Conservation (phyloP, 2,329 filamentous ascomycete species). For the Escovopsis weberi region DNA sequence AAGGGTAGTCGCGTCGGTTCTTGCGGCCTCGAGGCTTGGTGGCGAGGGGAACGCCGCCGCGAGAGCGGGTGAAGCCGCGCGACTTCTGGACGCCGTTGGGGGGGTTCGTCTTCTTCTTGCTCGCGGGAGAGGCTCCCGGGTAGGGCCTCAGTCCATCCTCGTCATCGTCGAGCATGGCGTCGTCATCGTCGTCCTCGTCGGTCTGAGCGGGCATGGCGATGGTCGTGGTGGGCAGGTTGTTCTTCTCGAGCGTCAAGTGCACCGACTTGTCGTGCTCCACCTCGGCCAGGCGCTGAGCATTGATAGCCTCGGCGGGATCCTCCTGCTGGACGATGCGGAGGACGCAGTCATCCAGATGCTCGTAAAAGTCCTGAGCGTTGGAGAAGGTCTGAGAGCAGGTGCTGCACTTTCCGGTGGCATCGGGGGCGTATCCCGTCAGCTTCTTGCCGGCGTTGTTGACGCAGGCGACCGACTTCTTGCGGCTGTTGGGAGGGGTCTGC, state of each 20-base stretch:
- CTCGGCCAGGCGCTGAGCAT: conserved; percentile 50
- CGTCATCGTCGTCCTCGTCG: conserved; percentile 39
- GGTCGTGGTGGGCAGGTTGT: conserved; percentile 37
- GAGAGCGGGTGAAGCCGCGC: conserved; percentile 63
- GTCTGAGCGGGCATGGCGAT: conserved; percentile 20
- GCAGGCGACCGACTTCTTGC: conserved; percentile 46
- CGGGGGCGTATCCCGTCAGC: conserved; percentile 54
- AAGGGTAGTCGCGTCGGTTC: conserved; percentile 85
- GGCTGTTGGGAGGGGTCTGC: conserved; percentile 81
- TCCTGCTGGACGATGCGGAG: conserved; percentile 58
- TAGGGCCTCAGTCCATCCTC: conserved; percentile 31
- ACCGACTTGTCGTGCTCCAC: conserved; percentile 50
- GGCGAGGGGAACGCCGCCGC: conserved; percentile 49
- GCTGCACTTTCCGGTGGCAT: conserved; percentile 86
- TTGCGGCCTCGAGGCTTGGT: conserved; percentile 58
- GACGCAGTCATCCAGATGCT: conserved; percentile 76
- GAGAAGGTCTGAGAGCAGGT: conserved; percentile 84
- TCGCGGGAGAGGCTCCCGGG: conserved; percentile 20
- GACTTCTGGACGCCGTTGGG: conserved; percentile 48
- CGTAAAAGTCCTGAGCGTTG: conserved; percentile 95
- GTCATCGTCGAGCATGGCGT: conserved; percentile 39
- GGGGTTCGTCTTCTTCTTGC: conserved; percentile 42
- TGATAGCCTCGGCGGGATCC: conserved; percentile 54
- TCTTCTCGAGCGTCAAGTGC: conserved; percentile 48
- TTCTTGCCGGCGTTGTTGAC: conserved; percentile 40